Percentiles rank a stretch among this genome's conserved stretches.
Evolutionary conservation across 257 asterid genomes (phyloP).

Genomic region (Primulina eburnea): DNA sequence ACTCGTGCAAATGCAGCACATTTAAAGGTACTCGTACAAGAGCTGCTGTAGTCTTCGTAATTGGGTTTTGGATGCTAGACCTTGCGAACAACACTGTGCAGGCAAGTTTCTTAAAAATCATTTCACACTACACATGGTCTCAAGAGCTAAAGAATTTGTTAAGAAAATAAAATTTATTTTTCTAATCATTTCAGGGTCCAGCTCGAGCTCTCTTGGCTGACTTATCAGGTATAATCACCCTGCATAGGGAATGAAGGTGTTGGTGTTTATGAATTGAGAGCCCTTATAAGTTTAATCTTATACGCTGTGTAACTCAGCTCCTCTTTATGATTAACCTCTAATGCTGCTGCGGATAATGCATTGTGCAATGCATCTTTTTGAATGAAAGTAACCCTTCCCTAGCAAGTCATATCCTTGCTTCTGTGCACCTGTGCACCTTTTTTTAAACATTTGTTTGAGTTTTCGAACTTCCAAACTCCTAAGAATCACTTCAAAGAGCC

Average conservation of each 20-base stretch:
- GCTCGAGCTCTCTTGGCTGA: conserved; percentile 99
- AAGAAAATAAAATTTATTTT: conserved; percentile 13
- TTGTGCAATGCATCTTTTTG: neutral
- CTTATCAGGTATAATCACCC: conserved; percentile 66
- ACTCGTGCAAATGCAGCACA: conserved; percentile 66
- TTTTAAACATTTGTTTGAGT: conserved; percentile 5
- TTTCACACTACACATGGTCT: conserved; percentile 4
- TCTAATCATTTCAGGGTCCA: conserved; percentile 67
- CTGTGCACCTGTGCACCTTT: neutral
- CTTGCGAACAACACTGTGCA: conserved; percentile 99
- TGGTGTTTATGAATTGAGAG: conserved; percentile 8
- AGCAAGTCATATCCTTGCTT: neutral
- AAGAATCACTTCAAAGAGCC: neutral
- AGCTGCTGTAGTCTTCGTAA: conserved; percentile 82
- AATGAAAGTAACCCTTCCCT: conserved; percentile 11
- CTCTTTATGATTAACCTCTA: conserved; percentile 1
- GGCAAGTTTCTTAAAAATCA: conserved; percentile 44
- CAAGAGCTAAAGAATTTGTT: neutral
- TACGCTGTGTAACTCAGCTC: conserved; percentile 1
- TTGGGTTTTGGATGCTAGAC: conserved; percentile 99
- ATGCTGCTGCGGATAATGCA: neutral
- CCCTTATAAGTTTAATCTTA: conserved; percentile 1
- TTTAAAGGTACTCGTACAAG: conserved; percentile 95
- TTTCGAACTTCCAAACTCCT: conserved; percentile 7
- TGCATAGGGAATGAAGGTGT: conserved; percentile 1